phyloP scores from a whole-genome alignment of 1,139 yeast genomes.

The Wickerhamomyces sp. region DNA sequence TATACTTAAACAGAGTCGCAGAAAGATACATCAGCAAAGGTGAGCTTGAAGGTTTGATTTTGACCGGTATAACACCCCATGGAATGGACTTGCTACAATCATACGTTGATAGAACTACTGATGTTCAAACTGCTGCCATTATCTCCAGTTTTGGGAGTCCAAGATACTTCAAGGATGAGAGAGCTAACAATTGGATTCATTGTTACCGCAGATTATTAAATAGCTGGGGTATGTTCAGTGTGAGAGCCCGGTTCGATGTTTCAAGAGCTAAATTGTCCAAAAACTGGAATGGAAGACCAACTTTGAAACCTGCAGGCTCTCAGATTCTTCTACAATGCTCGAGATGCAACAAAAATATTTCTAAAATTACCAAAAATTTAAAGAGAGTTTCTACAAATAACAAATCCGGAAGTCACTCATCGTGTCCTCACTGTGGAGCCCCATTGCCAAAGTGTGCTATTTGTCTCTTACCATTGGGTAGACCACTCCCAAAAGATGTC shows the following conservation, averaged over 20 bases:
- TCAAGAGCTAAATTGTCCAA: conserved; percentile 62
- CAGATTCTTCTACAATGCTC: conserved; percentile 80
- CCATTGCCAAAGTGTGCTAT: conserved; percentile 92
- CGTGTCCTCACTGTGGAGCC: conserved; percentile 83
- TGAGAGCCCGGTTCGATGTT: conserved; percentile 83
- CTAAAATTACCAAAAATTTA: conserved; percentile 26
- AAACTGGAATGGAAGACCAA: conserved; percentile 42
- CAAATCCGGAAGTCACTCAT: conserved; percentile 13
- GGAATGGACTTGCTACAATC: conserved; percentile 81
- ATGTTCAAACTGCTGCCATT: conserved; percentile 88
- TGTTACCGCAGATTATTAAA: conserved; percentile 71
- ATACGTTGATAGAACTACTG: conserved; percentile 85
- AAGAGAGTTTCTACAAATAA: conserved; percentile 4
- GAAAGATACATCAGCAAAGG: conserved; percentile 71
- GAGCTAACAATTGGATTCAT: conserved; percentile 75
- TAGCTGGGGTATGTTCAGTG: conserved; percentile 77
- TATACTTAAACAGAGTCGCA: conserved; percentile 64
- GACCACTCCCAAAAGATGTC: conserved; percentile 47
- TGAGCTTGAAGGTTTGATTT: conserved; percentile 82
- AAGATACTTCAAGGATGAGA: conserved; percentile 62
- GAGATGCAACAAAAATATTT: conserved; percentile 70
- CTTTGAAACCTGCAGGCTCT: conserved; percentile 52
- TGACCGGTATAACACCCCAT: conserved; percentile 84
- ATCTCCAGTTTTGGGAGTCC: conserved; percentile 81
- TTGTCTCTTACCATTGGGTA: conserved; percentile 77